Percentiles rank a stretch among this genome's conserved stretches.
Conservation (phyloP, 441 rosid genomes). For the Adansonia gregorii region DNA sequence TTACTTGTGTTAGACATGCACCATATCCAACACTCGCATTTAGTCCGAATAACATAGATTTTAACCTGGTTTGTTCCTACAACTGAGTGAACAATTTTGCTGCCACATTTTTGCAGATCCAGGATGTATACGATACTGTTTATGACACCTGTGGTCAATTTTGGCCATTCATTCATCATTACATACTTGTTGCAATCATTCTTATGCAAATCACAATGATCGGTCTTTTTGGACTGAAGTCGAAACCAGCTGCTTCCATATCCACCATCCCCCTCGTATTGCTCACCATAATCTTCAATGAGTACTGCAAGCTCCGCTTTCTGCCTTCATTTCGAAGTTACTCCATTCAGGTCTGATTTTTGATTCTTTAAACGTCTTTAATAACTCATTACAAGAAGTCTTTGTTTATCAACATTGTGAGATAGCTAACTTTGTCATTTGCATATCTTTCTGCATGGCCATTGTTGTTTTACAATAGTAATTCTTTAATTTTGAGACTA, state of each 20-base stretch:
- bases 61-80: neutral
- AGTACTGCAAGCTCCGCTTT: constrained; percentile 87
- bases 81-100: constrained; percentile 8
- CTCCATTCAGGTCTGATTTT: constrained; percentile 59
- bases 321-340: constrained; percentile 67
- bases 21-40: too few relatives aligned
- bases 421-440: too few relatives aligned
- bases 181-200: constrained; percentile 60
- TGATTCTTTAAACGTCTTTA: neutral
- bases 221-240: constrained; percentile 86
- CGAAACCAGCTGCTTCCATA: constrained; percentile 81
- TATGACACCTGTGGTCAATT: constrained; percentile 80
- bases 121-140: constrained; percentile 69
- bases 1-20: too few relatives aligned
- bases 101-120: constrained; percentile 53
- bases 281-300: constrained; percentile 72
- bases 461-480: too few relatives aligned
- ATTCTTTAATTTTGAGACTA: neutral
- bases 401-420: neutral
- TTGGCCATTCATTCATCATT: constrained; percentile 88
- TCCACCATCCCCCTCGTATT: constrained; percentile 74
- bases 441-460: too few relatives aligned
- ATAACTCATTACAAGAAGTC: neutral
- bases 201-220: constrained; percentile 95
- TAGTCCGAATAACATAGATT: too few relatives aligned